Base-by-base conservation (phyloP, 2,329 filamentous ascomycete genomes). In the Aspergillus chevalieri region DNA sequence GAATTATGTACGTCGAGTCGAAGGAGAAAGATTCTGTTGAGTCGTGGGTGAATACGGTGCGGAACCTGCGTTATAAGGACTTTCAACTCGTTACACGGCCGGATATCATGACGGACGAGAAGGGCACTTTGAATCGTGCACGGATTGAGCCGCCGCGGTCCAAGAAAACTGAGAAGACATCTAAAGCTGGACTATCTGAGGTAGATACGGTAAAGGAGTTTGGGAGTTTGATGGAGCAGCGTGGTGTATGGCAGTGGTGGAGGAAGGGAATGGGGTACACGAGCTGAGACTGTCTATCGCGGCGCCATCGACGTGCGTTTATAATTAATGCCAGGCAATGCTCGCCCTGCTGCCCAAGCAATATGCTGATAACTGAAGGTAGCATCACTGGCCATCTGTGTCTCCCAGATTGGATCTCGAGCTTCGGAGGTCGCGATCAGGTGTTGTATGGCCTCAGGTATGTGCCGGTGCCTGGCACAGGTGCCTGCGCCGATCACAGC, bases 1-100 rank as follows among this genome's bases (percentile, higher is more conserved):
- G 87, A 1, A 83, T 91, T 57, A 90, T 91, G 86, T 88, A 89
- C 62, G 86, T 84, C 45, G 84, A 88, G 62, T 80, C 82, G 1
- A 55, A 56, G 3, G 70, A 76, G n/a, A 76, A 79, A 56, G 58
- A 61, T 1, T 73, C 74, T 1, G 79, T 89, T 3, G 74, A 73
- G 50, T 72, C 74, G 12, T 89, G 86, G 86, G 82, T 89, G 4
- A 73, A 72, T 9, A 71, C 73, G 1, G 85, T 89, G 2, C 80
- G 86, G 49, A 76, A 76, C 22, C 67, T 89, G 39, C 75, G 83
- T 6, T 89, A 89, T 67, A 89, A 89, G 57, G 85, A 89, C 64
- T 89, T 84, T 47, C 81, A 85, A 53, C 77, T 87, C 43, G 78
- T 77, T 6, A 72, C 70, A 14, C 78, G 79, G 55, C 80, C 82